A percentile compares a stretch with the other conserved stretches of the same genome.
Evolutionary conservation across 257 asterid genomes (phyloP).

Genomic region (Phtheirospermum japonicum): DNA sequence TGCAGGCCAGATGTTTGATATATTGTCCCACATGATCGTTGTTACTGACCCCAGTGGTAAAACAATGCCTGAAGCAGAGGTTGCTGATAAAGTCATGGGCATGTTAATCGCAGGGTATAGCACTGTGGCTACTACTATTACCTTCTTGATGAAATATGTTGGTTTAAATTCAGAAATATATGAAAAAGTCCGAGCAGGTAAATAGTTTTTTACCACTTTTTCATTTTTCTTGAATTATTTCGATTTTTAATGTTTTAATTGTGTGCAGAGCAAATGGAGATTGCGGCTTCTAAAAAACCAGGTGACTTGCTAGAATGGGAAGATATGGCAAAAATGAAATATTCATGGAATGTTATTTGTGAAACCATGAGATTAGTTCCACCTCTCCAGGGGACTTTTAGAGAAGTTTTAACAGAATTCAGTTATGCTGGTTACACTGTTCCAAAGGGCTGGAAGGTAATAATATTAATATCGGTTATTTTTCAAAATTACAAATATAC

Average conservation of each 20-base stretch:
- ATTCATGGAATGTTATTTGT: constrained; percentile 60
- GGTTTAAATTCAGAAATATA: constrained; percentile 49
- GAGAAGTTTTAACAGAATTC: constrained; percentile 55
- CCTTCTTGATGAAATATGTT: constrained; percentile 63
- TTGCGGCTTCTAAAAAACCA: constrained; percentile 42
- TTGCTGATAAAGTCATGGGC: constrained; percentile 76
- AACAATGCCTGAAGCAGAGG: constrained; percentile 52
- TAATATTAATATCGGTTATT: too few relatives aligned
- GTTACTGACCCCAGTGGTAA: constrained; percentile 40
- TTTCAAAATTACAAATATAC: too few relatives aligned
- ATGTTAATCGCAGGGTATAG: constrained; percentile 64
- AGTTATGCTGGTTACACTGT: constrained; percentile 70
- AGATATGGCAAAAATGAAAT: constrained; percentile 64
- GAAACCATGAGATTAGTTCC: constrained; percentile 79
- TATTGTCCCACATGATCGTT: constrained; percentile 48
- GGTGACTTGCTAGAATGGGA: constrained; percentile 67
- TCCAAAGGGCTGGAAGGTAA: constrained; percentile 87
- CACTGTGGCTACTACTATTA: constrained; percentile 60
- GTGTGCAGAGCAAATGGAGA: constrained; percentile 64
- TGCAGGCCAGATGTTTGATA: constrained; percentile 34
- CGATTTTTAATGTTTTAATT: too few relatives aligned
- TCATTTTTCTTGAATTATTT: too few relatives aligned
- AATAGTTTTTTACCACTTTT: too few relatives aligned
- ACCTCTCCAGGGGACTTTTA: constrained; percentile 73
- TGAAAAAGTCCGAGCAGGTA: constrained; percentile 49